Percentiles rank a stretch among this genome's conserved stretches.
phyloP scores from a whole-genome alignment of 371 early-diverging fungal species.

The Saksenaea oblongispora region DNA sequence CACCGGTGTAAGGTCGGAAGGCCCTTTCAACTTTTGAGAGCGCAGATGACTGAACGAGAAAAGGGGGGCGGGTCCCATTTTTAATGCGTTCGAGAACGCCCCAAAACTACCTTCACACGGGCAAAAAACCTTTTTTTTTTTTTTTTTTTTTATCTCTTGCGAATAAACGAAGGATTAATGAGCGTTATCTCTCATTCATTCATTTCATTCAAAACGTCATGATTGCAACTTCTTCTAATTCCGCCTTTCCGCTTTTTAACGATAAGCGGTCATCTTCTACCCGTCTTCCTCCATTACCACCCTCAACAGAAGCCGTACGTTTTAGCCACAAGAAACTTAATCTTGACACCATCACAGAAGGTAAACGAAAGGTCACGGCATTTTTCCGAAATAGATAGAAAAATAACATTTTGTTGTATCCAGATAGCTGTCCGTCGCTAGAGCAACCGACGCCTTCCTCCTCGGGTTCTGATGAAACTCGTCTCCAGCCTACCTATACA shows the following conservation, averaged over 20 bases:
- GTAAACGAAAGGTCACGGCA: not conserved
- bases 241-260: not conserved
- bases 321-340: not conserved
- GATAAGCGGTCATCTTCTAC: not conserved
- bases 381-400: not conserved
- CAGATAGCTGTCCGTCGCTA: not conserved
- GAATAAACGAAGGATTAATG: not conserved
- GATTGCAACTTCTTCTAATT: not conserved
- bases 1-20: too few species aligned
- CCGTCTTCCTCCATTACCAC: too few species aligned
- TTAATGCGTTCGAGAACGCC: constrained; percentile 1
- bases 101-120: not conserved
- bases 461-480: not conserved
- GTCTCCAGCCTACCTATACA: not conserved
- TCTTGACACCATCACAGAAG: not conserved
- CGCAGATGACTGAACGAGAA: too few species aligned
- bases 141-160: not conserved
- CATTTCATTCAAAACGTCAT: not conserved
- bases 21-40: too few species aligned
- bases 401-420: not conserved
- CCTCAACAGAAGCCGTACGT: not conserved
- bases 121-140: not conserved
- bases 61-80: not conserved
- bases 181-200: not conserved
- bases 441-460: not conserved